A percentile compares a stretch with the other conserved stretches of the same genome.
phyloP scores from a whole-genome alignment of 2,329 filamentous ascomycete genomes.

The Mariannaea sp. region DNA sequence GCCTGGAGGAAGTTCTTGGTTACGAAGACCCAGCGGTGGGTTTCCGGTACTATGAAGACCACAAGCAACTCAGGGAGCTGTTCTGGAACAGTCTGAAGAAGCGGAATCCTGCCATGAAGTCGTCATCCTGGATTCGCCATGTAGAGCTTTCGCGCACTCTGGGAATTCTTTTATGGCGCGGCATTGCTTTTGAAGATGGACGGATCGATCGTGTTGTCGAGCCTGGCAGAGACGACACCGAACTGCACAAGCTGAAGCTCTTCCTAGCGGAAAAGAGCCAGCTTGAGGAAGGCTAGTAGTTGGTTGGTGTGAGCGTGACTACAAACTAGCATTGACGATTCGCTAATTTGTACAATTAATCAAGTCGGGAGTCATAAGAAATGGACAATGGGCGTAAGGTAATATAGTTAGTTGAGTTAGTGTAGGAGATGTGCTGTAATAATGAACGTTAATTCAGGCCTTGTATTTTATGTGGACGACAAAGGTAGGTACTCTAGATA shows the following conservation, averaged over 20 bases:
- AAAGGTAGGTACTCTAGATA: too few relatives aligned
- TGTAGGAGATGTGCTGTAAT: too few relatives aligned
- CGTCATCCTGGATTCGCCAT: constrained; percentile 14
- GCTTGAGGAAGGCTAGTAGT: neutral
- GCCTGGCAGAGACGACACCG: constrained; percentile 53
- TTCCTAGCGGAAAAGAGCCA: constrained; percentile 21
- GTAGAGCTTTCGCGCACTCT: constrained; percentile 46
- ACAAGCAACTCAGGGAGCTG: constrained; percentile 46
- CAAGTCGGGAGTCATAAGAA: too few relatives aligned
- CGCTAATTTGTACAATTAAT: too few relatives aligned
- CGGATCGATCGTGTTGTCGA: constrained; percentile 62
- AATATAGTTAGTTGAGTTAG: too few relatives aligned
- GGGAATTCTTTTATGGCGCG: constrained; percentile 66
- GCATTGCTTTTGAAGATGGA: constrained; percentile 67
- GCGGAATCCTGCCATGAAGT: constrained; percentile 30
- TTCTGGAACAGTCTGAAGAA: constrained; percentile 56
- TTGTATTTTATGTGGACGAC: too few relatives aligned
- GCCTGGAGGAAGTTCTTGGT: constrained; percentile 64
- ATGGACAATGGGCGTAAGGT: too few relatives aligned
- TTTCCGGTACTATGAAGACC: constrained; percentile 53
- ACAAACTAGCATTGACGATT: too few relatives aligned
- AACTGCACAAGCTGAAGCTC: constrained; percentile 56
- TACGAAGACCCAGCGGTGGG: constrained; percentile 41
- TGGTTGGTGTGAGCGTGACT: too few relatives aligned
- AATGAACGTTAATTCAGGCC: too few relatives aligned